A percentile compares a stretch with the other conserved stretches of the same genome.
Conservation (phyloP, 2,329 filamentous ascomycete species). For the Penicillium sp. region DNA sequence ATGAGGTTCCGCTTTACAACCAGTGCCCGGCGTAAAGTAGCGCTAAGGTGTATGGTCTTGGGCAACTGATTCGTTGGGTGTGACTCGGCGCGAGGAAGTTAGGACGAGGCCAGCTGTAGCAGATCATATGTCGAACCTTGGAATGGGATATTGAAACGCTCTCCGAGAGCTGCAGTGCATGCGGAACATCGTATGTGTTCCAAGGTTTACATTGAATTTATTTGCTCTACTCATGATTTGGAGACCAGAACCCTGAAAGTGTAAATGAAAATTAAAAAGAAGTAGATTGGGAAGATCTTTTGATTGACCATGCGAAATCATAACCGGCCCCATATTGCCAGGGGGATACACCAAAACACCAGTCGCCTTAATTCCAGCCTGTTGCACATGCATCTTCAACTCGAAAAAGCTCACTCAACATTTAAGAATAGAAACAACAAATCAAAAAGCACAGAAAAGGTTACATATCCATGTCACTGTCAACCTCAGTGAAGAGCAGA, state of each 20-base stretch:
- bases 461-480: conserved; percentile 56
- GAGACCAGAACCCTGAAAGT: background rate
- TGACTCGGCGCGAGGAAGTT: background rate
- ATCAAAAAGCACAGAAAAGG: background rate
- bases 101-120: background rate
- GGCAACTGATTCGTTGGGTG: background rate
- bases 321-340: conserved; percentile 14
- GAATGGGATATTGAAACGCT: no score
- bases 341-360: conserved; percentile 27
- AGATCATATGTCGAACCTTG: no score
- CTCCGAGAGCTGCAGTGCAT: no score
- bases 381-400: conserved; percentile 25
- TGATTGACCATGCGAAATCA: conserved; percentile 17
- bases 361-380: conserved; percentile 19
- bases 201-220: background rate
- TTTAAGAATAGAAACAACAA: conserved; percentile 4
- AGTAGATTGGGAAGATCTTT: conserved; percentile 18
- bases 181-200: background rate
- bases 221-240: background rate
- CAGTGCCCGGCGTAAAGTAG: conserved; percentile 30
- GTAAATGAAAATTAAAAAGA: conserved; percentile 2
- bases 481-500: conserved; percentile 68
- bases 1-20: conserved; percentile 36
- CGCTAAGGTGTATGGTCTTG: background rate
- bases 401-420: conserved; percentile 14